Evolutionary conservation across 2,329 filamentous ascomycete genomes (phyloP).

Genomic region (Emericellopsis atlantica): DNA sequence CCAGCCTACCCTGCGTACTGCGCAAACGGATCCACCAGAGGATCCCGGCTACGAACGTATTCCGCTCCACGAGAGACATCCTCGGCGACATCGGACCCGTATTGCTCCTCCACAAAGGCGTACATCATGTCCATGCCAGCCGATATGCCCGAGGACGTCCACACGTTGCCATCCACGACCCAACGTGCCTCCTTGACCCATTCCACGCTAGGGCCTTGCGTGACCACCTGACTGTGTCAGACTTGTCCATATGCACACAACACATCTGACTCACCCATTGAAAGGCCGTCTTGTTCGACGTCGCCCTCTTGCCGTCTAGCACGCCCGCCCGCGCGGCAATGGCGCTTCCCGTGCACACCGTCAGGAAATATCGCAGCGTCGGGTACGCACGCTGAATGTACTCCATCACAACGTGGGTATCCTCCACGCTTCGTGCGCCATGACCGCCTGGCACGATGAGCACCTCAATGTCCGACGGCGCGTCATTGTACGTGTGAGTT

Average conservation of each 20-base stretch:
- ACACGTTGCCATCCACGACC: constrained; percentile 47
- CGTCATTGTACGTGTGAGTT: constrained; percentile 22
- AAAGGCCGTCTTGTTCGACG: constrained; percentile 46
- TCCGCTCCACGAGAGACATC: constrained; percentile 35
- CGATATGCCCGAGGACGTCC: constrained; percentile 47
- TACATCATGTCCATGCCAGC: constrained; percentile 24
- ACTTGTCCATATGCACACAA: neutral
- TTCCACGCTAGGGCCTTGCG: constrained; percentile 27
- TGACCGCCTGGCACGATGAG: constrained; percentile 24
- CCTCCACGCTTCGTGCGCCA: constrained; percentile 14
- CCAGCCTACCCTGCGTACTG: neutral
- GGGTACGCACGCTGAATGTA: constrained; percentile 29
- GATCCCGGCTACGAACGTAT: constrained; percentile 41
- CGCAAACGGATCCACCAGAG: constrained; percentile 42
- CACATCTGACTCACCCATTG: constrained; percentile 12
- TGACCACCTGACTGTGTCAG: constrained; percentile 14
- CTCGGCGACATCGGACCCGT: constrained; percentile 33
- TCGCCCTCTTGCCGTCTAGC: constrained; percentile 42
- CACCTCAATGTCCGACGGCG: constrained; percentile 20
- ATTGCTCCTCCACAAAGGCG: constrained; percentile 17
- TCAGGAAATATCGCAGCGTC: constrained; percentile 37
- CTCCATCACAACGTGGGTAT: constrained; percentile 14
- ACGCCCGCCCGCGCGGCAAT: constrained; percentile 41
- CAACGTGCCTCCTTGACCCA: constrained; percentile 47
- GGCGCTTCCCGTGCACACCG: constrained; percentile 48